These are phyloP conservation scores for Pythium coloratum DNA, from an alignment of 352 stramenopile genomes.

Conservation along the genomic window DNA sequence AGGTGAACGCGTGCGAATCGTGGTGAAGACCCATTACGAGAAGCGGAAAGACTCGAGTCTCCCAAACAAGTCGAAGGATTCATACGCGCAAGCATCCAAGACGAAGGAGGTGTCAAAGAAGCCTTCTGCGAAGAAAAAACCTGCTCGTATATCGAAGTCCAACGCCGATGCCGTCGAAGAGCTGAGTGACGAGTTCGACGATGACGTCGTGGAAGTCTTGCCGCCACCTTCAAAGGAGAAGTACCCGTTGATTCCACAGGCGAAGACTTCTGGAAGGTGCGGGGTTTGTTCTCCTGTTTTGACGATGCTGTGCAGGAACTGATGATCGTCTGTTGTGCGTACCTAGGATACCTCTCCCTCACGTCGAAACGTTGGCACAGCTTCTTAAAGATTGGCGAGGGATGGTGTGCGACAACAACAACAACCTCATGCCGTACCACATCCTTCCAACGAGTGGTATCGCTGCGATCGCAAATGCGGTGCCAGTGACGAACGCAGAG, in stretches of 20 bases:
- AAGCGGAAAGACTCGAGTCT: slow-evolving; percentile 34
- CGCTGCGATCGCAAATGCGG: slow-evolving; percentile 74
- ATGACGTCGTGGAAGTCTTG: slow-evolving; percentile 58
- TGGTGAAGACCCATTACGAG: slow-evolving; percentile 71
- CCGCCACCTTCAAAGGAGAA: slow-evolving; percentile 24
- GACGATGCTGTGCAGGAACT: background rate
- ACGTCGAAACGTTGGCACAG: slow-evolving; percentile 74
- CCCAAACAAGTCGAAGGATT: slow-evolving; percentile 29
- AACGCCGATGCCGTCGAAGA: slow-evolving; percentile 46
- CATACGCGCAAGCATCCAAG: slow-evolving; percentile 29
- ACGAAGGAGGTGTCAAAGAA: slow-evolving; percentile 32
- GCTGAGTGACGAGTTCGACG: slow-evolving; percentile 61
- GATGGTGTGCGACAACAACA: slow-evolving; percentile 82
- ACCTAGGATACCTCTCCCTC: slow-evolving; percentile 59
- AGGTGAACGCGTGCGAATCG: slow-evolving; percentile 72
- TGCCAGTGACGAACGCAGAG: slow-evolving; percentile 73
- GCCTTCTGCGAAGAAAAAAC: slow-evolving; percentile 39
- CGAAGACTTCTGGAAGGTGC: slow-evolving; percentile 51
- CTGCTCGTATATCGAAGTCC: slow-evolving; percentile 29
- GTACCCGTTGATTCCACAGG: slow-evolving; percentile 57
- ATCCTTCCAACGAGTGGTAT: slow-evolving; percentile 83
- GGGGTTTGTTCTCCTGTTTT: slow-evolving; percentile 2
- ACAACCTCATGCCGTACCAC: slow-evolving; percentile 88
- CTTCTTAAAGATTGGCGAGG: slow-evolving; percentile 87
- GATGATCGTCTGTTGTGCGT: background rate